Evolutionary conservation across 257 asterid genomes (phyloP).

Genomic region (Gardenia jasminoides): DNA sequence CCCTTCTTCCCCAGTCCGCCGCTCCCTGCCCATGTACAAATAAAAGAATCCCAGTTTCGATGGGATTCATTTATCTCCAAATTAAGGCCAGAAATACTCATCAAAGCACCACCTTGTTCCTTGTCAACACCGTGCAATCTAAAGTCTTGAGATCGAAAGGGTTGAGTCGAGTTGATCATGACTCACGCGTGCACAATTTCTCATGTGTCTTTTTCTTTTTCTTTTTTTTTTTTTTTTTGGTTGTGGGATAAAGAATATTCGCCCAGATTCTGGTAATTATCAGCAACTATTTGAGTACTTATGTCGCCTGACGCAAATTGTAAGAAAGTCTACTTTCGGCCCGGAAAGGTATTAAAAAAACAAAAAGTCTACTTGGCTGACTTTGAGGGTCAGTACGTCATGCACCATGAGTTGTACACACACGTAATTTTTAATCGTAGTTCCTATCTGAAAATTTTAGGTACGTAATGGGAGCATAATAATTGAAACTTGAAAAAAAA

Average conservation of each 20-base stretch:
- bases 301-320: background rate
- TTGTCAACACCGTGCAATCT: no score
- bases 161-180: background rate
- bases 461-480: background rate
- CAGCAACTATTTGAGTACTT: background rate
- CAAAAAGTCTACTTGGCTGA: background rate
- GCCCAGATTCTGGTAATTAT: background rate
- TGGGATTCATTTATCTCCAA: no score
- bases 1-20: no score
- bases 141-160: background rate
- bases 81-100: no score
- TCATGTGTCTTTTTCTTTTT: background rate
- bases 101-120: no score
- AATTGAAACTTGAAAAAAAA: background rate
- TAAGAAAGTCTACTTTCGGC: background rate
- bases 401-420: no score
- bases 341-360: background rate
- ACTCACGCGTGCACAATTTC: conserved; percentile 3
- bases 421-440: no score
- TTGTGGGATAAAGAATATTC: no score
- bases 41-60: no score
- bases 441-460: no score
- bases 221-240: no score
- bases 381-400: background rate
- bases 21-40: no score